phyloP scores from a whole-genome alignment of 306 rosid genomes.

The Cucumis cinereus region DNA sequence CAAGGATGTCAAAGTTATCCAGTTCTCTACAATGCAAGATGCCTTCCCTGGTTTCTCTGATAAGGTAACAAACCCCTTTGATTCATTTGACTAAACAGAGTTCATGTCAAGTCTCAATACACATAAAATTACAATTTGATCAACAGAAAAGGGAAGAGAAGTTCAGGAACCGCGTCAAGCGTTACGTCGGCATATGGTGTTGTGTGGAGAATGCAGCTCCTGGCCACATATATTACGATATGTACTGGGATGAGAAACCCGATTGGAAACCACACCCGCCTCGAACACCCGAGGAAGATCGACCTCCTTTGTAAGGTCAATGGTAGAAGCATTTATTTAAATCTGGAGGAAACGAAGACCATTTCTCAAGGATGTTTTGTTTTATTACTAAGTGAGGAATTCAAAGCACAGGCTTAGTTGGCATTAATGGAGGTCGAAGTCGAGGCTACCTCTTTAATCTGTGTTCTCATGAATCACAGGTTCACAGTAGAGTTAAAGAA shows the following conservation, averaged over 20 bases:
- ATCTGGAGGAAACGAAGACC: neutral
- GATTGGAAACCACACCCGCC: slow-evolving; percentile 87
- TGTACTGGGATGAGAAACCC: slow-evolving; percentile 98
- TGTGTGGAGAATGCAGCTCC: slow-evolving; percentile 61
- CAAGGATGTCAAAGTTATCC: slow-evolving; percentile 78
- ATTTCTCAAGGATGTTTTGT: neutral
- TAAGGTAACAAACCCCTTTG: slow-evolving; percentile 31
- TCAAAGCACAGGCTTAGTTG: neutral
- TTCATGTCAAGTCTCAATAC: neutral
- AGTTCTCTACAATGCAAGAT: slow-evolving; percentile 86
- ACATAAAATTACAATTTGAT: neutral
- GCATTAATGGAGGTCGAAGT: neutral
- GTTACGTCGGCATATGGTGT: slow-evolving; percentile 89
- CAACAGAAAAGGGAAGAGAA: slow-evolving; percentile 50
- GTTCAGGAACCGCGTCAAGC: slow-evolving; percentile 69
- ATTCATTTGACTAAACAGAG: neutral
- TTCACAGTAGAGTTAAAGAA: neutral
- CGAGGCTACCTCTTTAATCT: neutral
- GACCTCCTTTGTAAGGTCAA: slow-evolving; percentile 55
- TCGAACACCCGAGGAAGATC: slow-evolving; percentile 68
- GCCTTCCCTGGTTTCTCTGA: slow-evolving; percentile 54
- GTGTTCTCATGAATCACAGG: slow-evolving; percentile 2
- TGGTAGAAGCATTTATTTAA: neutral
- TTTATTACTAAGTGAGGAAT: neutral
- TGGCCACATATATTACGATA: slow-evolving; percentile 89